Evolutionary conservation across 2,329 filamentous ascomycete species (phyloP).

Genomic region (Dactylellina sp.): DNA sequence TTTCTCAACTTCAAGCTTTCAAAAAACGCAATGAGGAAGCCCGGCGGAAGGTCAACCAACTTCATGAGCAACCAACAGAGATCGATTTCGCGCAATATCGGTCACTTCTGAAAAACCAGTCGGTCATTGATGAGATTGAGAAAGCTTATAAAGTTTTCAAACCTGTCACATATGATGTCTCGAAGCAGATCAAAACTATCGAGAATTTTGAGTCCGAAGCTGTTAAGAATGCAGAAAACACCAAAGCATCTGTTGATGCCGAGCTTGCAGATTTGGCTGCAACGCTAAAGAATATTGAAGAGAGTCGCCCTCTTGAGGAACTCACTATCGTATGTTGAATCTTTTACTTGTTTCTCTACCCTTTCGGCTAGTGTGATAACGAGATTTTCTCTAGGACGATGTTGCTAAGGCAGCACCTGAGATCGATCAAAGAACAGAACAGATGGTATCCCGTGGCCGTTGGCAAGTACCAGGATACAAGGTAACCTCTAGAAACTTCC

Average conservation of each 20-base stretch:
- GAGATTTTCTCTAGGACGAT: slow-evolving; percentile 77
- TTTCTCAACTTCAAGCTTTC: slow-evolving; percentile 89
- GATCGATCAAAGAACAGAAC: slow-evolving; percentile 94
- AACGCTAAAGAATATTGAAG: slow-evolving; percentile 97
- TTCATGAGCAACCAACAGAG: slow-evolving; percentile 83
- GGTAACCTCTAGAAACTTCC: slow-evolving; percentile 73
- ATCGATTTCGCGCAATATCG: slow-evolving; percentile 97
- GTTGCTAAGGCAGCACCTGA: slow-evolving; percentile 93
- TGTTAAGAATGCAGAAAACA: slow-evolving; percentile 94
- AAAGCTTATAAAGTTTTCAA: slow-evolving; percentile 92
- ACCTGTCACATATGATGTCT: slow-evolving; percentile 91
- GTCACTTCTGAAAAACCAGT: slow-evolving; percentile 91
- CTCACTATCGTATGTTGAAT: slow-evolving; percentile 87
- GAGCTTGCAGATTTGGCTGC: slow-evolving; percentile 94
- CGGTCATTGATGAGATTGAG: slow-evolving; percentile 96
- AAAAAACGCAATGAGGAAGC: slow-evolving; percentile 99
- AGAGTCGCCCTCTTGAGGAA: slow-evolving; percentile 93
- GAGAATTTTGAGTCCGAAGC: slow-evolving; percentile 98
- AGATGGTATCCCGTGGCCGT: slow-evolving; percentile 96
- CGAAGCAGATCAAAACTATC: slow-evolving; percentile 95
- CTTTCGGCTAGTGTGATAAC: background rate
- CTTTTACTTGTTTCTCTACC: background rate
- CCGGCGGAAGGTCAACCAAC: slow-evolving; percentile 87
- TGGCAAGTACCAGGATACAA: slow-evolving; percentile 99
- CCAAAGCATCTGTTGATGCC: slow-evolving; percentile 93